A percentile compares a stretch with the other conserved stretches of the same genome.
phyloP scores from a whole-genome alignment of 1,284 basidiomycete species.

The Leccinum fallax region DNA sequence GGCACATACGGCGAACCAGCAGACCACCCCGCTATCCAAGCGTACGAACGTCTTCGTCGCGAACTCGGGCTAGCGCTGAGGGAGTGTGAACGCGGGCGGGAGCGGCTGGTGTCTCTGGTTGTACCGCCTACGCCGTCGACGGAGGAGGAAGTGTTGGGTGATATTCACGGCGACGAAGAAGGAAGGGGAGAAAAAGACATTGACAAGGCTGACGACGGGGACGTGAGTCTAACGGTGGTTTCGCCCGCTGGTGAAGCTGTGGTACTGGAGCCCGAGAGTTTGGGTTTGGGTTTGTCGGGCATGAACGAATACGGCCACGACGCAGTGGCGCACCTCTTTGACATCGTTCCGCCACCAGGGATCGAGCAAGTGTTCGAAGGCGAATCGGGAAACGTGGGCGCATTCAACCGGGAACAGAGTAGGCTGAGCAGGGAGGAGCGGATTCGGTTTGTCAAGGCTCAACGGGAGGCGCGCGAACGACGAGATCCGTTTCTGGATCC shows the following conservation, averaged over 20 bases:
- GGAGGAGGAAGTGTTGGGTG: slow-evolving; percentile 18
- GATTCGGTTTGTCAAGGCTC: slow-evolving; percentile 58
- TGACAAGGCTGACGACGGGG: neutral
- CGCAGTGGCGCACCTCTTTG: slow-evolving; percentile 40
- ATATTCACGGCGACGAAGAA: neutral
- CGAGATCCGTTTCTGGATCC: neutral
- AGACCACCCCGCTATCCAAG: slow-evolving; percentile 53
- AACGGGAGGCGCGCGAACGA: slow-evolving; percentile 42
- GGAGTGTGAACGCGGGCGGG: slow-evolving; percentile 77
- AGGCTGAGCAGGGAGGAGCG: slow-evolving; percentile 73
- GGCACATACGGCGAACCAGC: slow-evolving; percentile 19
- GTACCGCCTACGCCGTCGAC: slow-evolving; percentile 42
- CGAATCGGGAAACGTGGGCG: slow-evolving; percentile 46
- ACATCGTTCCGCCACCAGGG: slow-evolving; percentile 53
- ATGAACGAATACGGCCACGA: neutral
- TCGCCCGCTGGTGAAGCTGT: slow-evolving; percentile 15
- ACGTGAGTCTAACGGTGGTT: neutral
- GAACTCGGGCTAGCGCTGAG: slow-evolving; percentile 73
- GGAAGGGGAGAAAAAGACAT: neutral
- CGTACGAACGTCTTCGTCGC: slow-evolving; percentile 72
- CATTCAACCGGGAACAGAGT: slow-evolving; percentile 56
- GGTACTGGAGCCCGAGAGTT: neutral
- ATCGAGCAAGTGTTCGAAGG: slow-evolving; percentile 79
- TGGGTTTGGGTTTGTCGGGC: neutral
- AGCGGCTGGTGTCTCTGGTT: slow-evolving; percentile 59